Evolutionary conservation across 2,329 filamentous ascomycete genomes (phyloP), one percentile per base, ranked within the genome.

Genomic region (Calycina herbarum): DNA sequence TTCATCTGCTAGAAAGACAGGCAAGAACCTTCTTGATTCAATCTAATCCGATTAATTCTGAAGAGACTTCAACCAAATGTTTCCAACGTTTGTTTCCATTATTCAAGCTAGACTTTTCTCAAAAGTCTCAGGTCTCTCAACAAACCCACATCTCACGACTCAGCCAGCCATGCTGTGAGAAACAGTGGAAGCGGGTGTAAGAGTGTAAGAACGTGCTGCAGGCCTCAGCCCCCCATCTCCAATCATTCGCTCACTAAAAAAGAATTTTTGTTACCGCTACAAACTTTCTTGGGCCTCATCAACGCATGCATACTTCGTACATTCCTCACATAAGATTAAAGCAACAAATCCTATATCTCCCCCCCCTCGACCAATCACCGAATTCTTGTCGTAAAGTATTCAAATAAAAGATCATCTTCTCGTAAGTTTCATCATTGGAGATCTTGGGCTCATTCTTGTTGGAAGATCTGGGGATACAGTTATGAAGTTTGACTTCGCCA

Each of bases 321-420:
- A 59, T 59, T 59, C 58, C 58, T 59, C 33, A 59, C 58, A 40
- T 59, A 59, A 59, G 57, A 59, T 59, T 59, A 20, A 17, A 33
- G 27, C 57, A 38, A 15, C 2, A 45, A 24, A 51, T 51, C 45
- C 45, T 51, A 51, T 51, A 5, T 24, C 45, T 51, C 40, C 20
- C n/a, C 45, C 20, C 45, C n/a, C 45, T 51, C 27, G 20, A 24
- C 45, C 45, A 51, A 51, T 51, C 45, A 51, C 45, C 10, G 5
- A 51, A 51, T 51, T 10, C 10, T n/a, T 13, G 10, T 45, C 15
- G 40, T 45, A 45, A 45, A 45, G 10, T 42, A 13, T 3, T 42
- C 3, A 42, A 42, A 13, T 17, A 24, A 20, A 48, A 1, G 45
- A 51, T 45, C 17, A 20, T 45, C 45, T 24, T 11, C 20, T 10